Evolutionary conservation across 106 monocot species (phyloP), one percentile per base, ranked within the genome.

Genomic region (Iris macrosiphon): DNA sequence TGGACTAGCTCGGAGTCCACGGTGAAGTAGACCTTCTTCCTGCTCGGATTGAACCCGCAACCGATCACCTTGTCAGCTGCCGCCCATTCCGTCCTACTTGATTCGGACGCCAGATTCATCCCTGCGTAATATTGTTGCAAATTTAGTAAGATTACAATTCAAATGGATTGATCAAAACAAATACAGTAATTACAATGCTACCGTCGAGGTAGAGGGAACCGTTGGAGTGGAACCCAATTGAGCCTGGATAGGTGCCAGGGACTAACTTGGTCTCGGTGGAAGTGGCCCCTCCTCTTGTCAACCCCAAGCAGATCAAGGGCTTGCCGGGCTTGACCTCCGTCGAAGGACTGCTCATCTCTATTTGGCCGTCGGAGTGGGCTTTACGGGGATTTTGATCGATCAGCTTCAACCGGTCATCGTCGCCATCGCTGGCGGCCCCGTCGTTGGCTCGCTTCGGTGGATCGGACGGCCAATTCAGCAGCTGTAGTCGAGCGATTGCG

Each of bases 1-100:
- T 88, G 84, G 12, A 70, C 35, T 20, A 94, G 19, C 17, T 70
- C 58, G 20, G 75, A 71, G 62, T 88, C 88, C 32, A 84, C 46
- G 13, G 93, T 94, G 70, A 94, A 79, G 77, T 73, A 81, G 16
- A 88, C 93, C 65, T 73, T 79, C 73, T 88, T 78, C 66, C 65
- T 84, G 17, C 50, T 45, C 16, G 88, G 93, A 28, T 75, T 60
- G 63, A 77, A 84, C 7, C 93, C 93, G 61, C 84, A 84, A 0
- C 93, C 93, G 40, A 93, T 70, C 33, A 78, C 77, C 55, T 49
- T 78, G 77, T 78, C 68, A 23, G 66, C 78, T 0, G 29, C 65
- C 1, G 62, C 69, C 84, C 88, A 88, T n/a, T 47, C 39, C 28
- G 75, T 41, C 18, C 43, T 81, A 34, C 78, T 81, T 21, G 83